Base-by-base conservation (phyloP, 2,329 filamentous ascomycete species). In the Magnaporthiopsis rhizophila region DNA sequence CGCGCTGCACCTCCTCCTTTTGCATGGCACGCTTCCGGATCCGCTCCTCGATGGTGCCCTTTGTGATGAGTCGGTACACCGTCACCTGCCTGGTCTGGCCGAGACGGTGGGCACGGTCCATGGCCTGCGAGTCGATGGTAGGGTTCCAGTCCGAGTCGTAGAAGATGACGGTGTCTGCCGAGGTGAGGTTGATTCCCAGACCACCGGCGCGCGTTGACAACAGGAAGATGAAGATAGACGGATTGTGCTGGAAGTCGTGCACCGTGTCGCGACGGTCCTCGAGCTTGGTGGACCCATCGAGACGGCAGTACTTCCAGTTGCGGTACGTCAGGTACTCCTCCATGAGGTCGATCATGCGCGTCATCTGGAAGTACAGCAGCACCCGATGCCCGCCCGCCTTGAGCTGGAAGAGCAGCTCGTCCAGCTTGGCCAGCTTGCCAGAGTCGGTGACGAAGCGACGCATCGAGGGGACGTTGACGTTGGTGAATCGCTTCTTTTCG, bases 71-170 rank as follows among this genome's bases (percentile, higher is more conserved):
- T 68, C 95, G 91, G 77, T 98, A 99, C 13, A 99, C 95, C 0
- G 93, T 97, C 65, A 99, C 95, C 77, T 99, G 95, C 69, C 86
- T 87, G 2, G 94, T 98, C 77, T 99, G 94, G 62, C 95, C 95
- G 50, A 99, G 86, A 85, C 95, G 91, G 86, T 99, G 95, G 15
- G 95, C 95, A 76, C 95, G 90, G 77, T 99, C 95, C 95, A 98
- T 98, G 77, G 95, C 95, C 76, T 99, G 95, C 63, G 91, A 96
- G 75, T 99, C 95, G 72, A 98, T 98, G 3, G 95, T 98, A 0
- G 95, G 95, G 75, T 99, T 99, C 95, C 95, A 99, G 76, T 99
- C 95, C 13, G 92, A 96, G 75, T 99, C 95, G 83, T 99, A 99
- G 80, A 99, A 99, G 77, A 99, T 98, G 78, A 99, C 95, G 0